Conservation (phyloP, 371 early-diverging fungal genomes). For the Globomyces sp. region DNA sequence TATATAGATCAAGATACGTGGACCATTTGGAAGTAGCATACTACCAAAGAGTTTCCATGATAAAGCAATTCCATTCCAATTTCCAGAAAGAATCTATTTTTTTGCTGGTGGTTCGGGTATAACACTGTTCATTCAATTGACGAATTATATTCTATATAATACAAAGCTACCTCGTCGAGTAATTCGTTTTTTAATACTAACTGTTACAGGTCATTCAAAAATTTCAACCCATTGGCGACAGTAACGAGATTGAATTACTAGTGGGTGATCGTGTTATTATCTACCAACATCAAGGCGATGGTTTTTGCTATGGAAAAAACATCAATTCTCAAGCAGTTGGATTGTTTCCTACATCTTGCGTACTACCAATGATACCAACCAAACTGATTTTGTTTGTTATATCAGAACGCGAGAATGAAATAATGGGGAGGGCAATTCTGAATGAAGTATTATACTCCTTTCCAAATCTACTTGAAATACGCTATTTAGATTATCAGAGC, state of each 20-base stretch:
- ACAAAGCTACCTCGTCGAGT: no score
- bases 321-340: not conserved
- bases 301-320: slow-evolving; percentile 9
- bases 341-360: not conserved
- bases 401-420: not conserved
- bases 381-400: slow-evolving; percentile 2
- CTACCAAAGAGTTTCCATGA: slow-evolving; percentile 15
- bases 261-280: not conserved
- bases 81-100: slow-evolving; percentile 2
- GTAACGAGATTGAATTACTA: not conserved
- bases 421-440: no score
- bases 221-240: no score
- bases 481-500: not conserved
- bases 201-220: no score
- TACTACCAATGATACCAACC: not conserved
- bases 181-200: no score
- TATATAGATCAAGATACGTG: slow-evolving; percentile 12
- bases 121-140: slow-evolving; percentile 12
- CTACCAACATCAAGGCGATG: not conserved
- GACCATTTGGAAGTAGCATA: slow-evolving; percentile 27
- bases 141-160: no score
- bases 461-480: not conserved
- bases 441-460: no score
- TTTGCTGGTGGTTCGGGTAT: slow-evolving; percentile 12
- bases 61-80: not conserved